A percentile compares a stretch with the other conserved stretches of the same genome.
phyloP scores from a whole-genome alignment of 495 filamentous ascomycete species.

The Tuber microsphaerosporum region DNA sequence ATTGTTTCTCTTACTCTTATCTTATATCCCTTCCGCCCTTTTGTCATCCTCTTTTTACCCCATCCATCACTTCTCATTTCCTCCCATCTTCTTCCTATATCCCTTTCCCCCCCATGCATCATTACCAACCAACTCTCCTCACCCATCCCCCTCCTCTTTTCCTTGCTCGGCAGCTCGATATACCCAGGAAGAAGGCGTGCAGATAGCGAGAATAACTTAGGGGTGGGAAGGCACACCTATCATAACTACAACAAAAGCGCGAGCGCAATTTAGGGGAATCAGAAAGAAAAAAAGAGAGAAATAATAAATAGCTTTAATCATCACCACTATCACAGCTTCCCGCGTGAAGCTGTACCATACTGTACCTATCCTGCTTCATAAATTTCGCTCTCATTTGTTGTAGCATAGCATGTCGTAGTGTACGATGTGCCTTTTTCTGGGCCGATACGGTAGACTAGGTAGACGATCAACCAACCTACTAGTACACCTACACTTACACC shows the following conservation, averaged over 20 bases:
- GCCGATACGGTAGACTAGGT: neutral
- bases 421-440: neutral
- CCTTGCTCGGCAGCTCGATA: neutral
- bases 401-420: neutral
- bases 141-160: neutral
- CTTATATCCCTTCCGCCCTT: neutral
- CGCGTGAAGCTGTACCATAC: neutral
- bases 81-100: neutral
- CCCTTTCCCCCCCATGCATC: neutral
- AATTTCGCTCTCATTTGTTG: neutral
- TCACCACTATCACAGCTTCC: neutral
- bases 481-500: neutral
- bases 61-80: neutral
- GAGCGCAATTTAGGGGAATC: neutral
- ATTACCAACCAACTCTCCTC: neutral
- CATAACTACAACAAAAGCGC: neutral
- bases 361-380: neutral
- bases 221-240: neutral
- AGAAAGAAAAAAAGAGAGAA: neutral
- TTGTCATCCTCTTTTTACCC: neutral
- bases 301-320: conserved; percentile 3
- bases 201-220: neutral
- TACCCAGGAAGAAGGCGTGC: neutral
- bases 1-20: conserved; percentile 2
- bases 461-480: neutral